These are phyloP conservation scores for Ilyonectria mors-panacis DNA, from an alignment of 2,329 filamentous ascomycete genomes.

Conservation along the genomic window DNA sequence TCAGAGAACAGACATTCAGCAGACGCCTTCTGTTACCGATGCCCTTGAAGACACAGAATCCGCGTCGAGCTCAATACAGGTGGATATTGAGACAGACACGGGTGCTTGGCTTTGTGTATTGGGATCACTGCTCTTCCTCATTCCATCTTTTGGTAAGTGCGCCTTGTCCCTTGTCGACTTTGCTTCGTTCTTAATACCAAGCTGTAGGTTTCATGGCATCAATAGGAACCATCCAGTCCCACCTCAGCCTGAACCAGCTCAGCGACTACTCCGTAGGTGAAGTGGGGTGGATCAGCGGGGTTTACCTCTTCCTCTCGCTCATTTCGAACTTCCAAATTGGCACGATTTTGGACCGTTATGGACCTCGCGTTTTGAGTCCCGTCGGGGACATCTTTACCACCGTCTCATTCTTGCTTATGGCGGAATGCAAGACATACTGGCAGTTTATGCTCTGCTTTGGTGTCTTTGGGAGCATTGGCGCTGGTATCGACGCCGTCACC, in stretches of 20 bases:
- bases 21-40: conserved; percentile 16
- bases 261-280: conserved; percentile 56
- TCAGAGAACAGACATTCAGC: not conserved
- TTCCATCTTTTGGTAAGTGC: conserved; percentile 24
- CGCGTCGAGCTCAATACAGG: not conserved
- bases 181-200: not conserved
- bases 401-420: conserved; percentile 59
- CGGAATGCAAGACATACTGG: conserved; percentile 61
- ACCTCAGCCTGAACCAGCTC: conserved; percentile 60
- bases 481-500: conserved; percentile 52
- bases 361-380: conserved; percentile 56
- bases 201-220: conserved; percentile 59
- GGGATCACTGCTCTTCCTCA: conserved; percentile 33
- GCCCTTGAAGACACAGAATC: conserved; percentile 14
- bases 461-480: conserved; percentile 58
- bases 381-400: conserved; percentile 54
- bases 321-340: conserved; percentile 63
- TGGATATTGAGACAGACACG: conserved; percentile 26
- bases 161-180: not conserved
- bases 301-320: conserved; percentile 60
- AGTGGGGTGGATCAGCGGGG: conserved; percentile 63
- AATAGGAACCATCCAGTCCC: conserved; percentile 62
- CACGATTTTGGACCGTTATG: conserved; percentile 62
- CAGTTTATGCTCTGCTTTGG: conserved; percentile 62
- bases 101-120: conserved; percentile 35